Base-by-base conservation (phyloP, 257 asterid genomes). In the Gardenia jasminoides region DNA sequence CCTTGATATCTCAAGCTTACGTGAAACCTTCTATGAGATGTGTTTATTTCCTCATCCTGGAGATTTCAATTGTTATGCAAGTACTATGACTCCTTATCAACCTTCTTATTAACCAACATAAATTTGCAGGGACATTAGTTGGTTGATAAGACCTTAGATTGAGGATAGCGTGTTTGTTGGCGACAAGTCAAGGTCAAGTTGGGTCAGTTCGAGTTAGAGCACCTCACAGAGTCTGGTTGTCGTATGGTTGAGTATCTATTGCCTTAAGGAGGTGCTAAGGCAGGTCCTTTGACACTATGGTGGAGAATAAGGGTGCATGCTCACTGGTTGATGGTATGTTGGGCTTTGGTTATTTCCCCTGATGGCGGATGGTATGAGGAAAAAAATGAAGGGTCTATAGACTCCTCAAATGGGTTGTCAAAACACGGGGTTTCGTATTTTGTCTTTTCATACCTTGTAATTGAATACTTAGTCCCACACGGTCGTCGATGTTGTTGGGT, bases 221-320 rank as follows among this genome's bases (percentile, higher is more conserved):
- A 84, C 85, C 91, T 85, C 84, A 68, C 71, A 1, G 84, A 73
- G 92, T 90, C 76, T 78, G 90, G 88, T 82, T 80, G 75, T 79
- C 75, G 86, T 85, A 77, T 78, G 80, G 85, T 83, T 81, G 48
- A 73, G 87, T 74, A 87, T 87, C 90, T 7, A 77, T 80, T 80
- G 82, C 82, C 77, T 86, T 79, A 28, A 78, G 76, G 87, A 82
- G 91, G 91, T 83, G 87, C 85, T 62, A 58, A 70, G 85, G 81
- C 75, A 67, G 82, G 88, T 91, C 88, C 74, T 61, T 73, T 70
- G 69, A 56, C 52, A 85, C 39, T 83, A 78, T 79, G 77, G 80
- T 79, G 83, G 83, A 83, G 71, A 80, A 76, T 78, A 76, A 70
- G 81, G 81, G 59, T 66, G 76, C 81, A n/a, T 39, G 59, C 58